Evolutionary conservation across 345 rosid genomes (phyloP).

Genomic region (Hibiscus trionum): DNA sequence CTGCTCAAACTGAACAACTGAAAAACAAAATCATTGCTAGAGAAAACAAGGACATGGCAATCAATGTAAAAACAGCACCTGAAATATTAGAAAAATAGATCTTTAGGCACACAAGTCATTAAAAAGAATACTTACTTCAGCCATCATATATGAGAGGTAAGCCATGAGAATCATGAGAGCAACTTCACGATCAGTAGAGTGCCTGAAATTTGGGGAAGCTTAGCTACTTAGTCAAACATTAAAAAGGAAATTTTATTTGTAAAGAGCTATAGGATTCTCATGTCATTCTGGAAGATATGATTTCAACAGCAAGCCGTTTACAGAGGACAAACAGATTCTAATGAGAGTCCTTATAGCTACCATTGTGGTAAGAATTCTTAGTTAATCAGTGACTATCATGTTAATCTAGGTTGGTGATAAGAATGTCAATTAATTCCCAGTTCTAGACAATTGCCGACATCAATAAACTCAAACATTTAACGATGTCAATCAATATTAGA

Average conservation of each 20-base stretch:
- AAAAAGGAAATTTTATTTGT: too few relatives aligned
- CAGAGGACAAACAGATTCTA: not conserved
- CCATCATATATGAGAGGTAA: slow-evolving; percentile 78
- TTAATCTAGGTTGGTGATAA: not conserved
- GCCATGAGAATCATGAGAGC: slow-evolving; percentile 93
- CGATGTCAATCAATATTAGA: too few relatives aligned
- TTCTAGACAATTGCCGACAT: not conserved
- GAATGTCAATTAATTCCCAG: not conserved
- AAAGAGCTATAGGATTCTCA: not conserved
- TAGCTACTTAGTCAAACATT: too few relatives aligned
- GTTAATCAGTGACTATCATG: not conserved
- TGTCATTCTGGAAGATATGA: not conserved
- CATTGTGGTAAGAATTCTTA: not conserved
- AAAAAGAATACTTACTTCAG: slow-evolving; percentile 49
- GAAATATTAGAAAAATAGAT: slow-evolving; percentile 1
- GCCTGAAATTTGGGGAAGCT: slow-evolving; percentile 32
- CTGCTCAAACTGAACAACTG: slow-evolving; percentile 76
- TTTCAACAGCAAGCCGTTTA: not conserved
- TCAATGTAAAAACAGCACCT: not conserved
- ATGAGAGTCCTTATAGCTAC: not conserved
- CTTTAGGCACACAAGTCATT: not conserved
- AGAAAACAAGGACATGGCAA: not conserved
- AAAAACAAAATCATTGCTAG: slow-evolving; percentile 9
- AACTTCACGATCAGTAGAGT: slow-evolving; percentile 92
- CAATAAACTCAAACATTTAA: not conserved